These are phyloP conservation scores for Kwoniella dendrophila DNA, from an alignment of 768 basidiomycete genomes.

Conservation along the genomic window DNA sequence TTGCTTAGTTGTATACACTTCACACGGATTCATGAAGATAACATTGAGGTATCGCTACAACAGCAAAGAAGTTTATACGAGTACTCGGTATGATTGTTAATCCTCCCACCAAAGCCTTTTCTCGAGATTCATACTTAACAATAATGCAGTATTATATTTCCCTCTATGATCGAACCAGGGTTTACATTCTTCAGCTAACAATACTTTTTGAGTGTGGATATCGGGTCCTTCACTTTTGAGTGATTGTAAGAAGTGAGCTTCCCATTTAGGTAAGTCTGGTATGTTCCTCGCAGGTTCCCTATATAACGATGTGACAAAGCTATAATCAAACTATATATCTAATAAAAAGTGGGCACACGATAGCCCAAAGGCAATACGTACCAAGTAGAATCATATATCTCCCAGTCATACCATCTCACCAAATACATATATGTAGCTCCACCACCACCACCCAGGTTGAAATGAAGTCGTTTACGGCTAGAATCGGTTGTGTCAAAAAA, in stretches of 20 bases:
- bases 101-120: slow-evolving; percentile 22
- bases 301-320: not conserved
- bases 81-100: too few species aligned
- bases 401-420: slow-evolving; percentile 27
- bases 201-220: not conserved
- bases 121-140: slow-evolving; percentile 6
- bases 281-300: slow-evolving; percentile 23
- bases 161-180: slow-evolving; percentile 17
- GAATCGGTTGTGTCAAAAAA: not conserved
- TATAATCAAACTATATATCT: too few species aligned
- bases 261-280: slow-evolving; percentile 10
- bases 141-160: slow-evolving; percentile 5
- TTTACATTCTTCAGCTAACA: slow-evolving; percentile 4
- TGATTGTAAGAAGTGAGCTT: slow-evolving; percentile 7
- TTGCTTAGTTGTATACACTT: too few species aligned
- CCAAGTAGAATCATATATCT: slow-evolving; percentile 28
- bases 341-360: not conserved
- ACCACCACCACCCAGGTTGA: slow-evolving; percentile 6
- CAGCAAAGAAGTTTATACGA: too few species aligned
- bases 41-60: too few species aligned
- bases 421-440: slow-evolving; percentile 17
- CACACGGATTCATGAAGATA: too few species aligned
- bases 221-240: not conserved
- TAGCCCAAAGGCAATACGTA: not conserved
- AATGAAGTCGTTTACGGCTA: slow-evolving; percentile 14